Conservation (phyloP, 108 stramenopile genomes). For the Ochromonas danica region DNA sequence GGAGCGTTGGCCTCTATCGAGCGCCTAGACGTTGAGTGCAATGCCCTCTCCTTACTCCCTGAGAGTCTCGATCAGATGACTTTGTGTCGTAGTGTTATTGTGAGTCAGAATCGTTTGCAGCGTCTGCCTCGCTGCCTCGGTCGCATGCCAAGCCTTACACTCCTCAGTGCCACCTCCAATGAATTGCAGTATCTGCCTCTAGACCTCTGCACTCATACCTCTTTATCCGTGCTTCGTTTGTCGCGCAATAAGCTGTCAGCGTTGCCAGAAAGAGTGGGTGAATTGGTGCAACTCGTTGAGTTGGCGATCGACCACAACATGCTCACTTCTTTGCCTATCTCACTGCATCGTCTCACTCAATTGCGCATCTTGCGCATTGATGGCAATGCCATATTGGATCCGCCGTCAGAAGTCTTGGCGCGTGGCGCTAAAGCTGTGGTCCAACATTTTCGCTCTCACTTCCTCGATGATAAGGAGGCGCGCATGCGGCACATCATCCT, state of each 20-base stretch:
- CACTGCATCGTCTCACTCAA: not conserved
- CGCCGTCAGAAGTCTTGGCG: not conserved
- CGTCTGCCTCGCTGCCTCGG: slow-evolving; percentile 22
- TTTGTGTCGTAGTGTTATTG: not conserved
- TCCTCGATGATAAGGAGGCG: not conserved
- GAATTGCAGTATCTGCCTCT: slow-evolving; percentile 2
- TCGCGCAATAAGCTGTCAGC: slow-evolving; percentile 1
- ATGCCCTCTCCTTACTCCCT: not conserved
- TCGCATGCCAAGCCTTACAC: slow-evolving; percentile 1
- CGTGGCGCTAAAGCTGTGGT: slow-evolving; percentile 25
- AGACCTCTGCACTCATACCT: not conserved
- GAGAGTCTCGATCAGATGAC: slow-evolving; percentile 9
- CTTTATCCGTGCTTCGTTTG: not conserved
- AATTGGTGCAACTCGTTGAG: not conserved
- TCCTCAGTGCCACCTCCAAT: slow-evolving; percentile 1
- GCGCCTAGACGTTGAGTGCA: slow-evolving; percentile 10
- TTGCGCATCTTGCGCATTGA: slow-evolving; percentile 1
- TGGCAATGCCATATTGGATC: slow-evolving; percentile 20
- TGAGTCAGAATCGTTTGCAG: not conserved
- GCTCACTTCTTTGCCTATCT: not conserved
- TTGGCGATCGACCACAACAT: slow-evolving; percentile 22
- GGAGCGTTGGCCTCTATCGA: not conserved
- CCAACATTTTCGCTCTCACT: not conserved
- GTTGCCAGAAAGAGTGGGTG: slow-evolving; percentile 7
- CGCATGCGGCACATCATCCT: slow-evolving; percentile 20